Evolutionary conservation across 1,284 basidiomycete genomes (phyloP).

Genomic region (Malassezia psittaci): DNA sequence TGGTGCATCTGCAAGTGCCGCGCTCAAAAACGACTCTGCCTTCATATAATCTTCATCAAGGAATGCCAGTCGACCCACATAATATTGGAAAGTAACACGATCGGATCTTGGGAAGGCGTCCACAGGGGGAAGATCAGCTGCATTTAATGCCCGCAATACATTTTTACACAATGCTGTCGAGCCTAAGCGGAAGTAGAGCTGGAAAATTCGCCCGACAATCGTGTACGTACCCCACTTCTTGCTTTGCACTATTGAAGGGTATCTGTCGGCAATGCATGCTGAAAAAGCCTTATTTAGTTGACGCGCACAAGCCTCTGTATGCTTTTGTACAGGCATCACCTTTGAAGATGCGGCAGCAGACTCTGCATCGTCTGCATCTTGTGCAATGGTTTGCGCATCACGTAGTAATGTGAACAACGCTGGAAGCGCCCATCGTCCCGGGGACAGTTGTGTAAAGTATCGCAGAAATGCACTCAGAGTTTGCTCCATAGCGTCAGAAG

Average conservation of each 20-base stretch:
- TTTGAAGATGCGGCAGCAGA: conserved; percentile 5
- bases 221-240: conserved; percentile 89
- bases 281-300: conserved; percentile 85
- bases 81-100: conserved; percentile 70
- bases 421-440: conserved; percentile 39
- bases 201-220: conserved; percentile 79
- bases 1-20: conserved; percentile 72
- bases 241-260: conserved; percentile 57
- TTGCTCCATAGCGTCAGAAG: conserved; percentile 30
- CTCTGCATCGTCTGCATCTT: conserved; percentile 26
- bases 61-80: conserved; percentile 85
- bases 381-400: conserved; percentile 30
- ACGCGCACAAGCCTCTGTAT: conserved; percentile 81
- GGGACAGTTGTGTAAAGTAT: conserved; percentile 22
- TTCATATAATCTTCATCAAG: conserved; percentile 70
- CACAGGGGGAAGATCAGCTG: conserved; percentile 74
- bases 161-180: conserved; percentile 83
- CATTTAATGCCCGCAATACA: conserved; percentile 75
- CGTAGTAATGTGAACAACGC: conserved; percentile 28
- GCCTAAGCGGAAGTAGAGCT: conserved; percentile 90
- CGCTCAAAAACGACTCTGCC: conserved; percentile 71
- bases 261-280: conserved; percentile 73
- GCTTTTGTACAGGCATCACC: conserved; percentile 46
- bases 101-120: conserved; percentile 68
- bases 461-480: conserved; percentile 29